A percentile compares a stretch with the other conserved stretches of the same genome.
Conservation (phyloP, 352 stramenopile genomes). For the Globisporangium polare region DNA sequence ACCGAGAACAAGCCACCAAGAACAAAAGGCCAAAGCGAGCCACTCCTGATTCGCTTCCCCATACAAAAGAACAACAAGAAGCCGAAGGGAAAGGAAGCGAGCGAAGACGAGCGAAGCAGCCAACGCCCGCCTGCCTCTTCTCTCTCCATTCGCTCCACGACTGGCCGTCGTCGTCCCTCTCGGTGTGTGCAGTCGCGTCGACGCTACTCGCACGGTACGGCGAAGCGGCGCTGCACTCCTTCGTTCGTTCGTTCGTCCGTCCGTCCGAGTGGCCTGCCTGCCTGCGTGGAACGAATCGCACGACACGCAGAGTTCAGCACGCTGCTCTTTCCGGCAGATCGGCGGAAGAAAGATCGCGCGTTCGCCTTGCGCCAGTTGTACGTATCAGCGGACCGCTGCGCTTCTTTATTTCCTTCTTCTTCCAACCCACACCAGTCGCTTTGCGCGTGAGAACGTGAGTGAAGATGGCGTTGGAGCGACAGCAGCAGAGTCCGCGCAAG, state of each 20-base stretch:
- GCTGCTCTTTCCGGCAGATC: neutral
- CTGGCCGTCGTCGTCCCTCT: neutral
- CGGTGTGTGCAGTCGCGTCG: no score
- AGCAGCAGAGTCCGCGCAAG: conserved; percentile 21
- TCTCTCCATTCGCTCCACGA: no score
- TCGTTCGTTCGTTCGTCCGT: neutral
- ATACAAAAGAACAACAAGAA: neutral
- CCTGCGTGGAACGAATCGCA: neutral
- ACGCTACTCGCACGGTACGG: neutral
- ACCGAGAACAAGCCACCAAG: neutral
- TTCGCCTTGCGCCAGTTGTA: neutral
- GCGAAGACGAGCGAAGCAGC: neutral
- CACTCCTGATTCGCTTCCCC: neutral
- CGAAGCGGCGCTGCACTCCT: neutral
- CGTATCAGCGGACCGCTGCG: neutral
- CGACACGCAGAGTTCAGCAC: neutral
- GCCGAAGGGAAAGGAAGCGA: neutral
- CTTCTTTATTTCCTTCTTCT: neutral
- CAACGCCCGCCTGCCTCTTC: no score
- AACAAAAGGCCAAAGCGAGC: neutral
- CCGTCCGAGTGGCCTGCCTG: neutral
- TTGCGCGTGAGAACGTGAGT: neutral
- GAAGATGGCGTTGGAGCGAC: conserved; percentile 12
- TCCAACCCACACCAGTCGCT: no score
- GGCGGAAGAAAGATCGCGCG: neutral